These are phyloP conservation scores for Russula virescens DNA, from an alignment of 768 basidiomycete species.

Conservation along the genomic window DNA sequence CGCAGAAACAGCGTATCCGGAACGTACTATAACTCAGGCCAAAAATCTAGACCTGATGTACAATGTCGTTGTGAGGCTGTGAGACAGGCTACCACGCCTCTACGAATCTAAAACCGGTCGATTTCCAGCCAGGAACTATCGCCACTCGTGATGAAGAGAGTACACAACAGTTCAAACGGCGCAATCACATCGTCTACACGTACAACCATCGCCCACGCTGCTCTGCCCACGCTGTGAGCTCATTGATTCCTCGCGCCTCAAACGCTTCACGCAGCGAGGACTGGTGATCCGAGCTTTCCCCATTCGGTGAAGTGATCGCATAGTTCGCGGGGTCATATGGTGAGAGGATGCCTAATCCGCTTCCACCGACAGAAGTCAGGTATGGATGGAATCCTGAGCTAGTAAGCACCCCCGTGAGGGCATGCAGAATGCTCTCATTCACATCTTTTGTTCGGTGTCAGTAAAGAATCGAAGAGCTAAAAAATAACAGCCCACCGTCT, in stretches of 20 bases:
- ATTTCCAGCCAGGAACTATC: too few species aligned
- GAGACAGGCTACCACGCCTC: neutral
- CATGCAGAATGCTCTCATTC: conserved; percentile 48
- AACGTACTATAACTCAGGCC: neutral
- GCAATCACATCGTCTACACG: conserved; percentile 26
- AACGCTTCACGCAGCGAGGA: conserved; percentile 28
- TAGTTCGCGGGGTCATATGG: conserved; percentile 37
- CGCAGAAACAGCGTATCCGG: neutral
- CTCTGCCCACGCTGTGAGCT: conserved; percentile 36
- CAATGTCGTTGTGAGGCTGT: neutral
- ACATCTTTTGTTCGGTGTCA: conserved; percentile 50
- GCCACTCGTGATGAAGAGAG: neutral
- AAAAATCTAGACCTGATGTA: neutral
- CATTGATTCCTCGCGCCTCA: conserved; percentile 26
- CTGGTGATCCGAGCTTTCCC: conserved; percentile 19
- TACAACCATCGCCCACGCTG: conserved; percentile 37
- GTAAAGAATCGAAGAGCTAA: neutral
- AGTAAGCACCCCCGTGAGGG: conserved; percentile 55
- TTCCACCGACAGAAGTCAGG: conserved; percentile 89
- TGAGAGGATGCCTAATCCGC: conserved; percentile 82
- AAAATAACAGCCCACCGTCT: conserved; percentile 54
- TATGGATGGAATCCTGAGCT: conserved; percentile 73
- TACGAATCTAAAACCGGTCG: neutral
- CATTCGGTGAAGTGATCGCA: conserved; percentile 27
- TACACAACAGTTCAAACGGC: neutral